Evolutionary conservation across 1,139 yeast species (phyloP).

Genomic region (Casaregolazyma lundiana): DNA sequence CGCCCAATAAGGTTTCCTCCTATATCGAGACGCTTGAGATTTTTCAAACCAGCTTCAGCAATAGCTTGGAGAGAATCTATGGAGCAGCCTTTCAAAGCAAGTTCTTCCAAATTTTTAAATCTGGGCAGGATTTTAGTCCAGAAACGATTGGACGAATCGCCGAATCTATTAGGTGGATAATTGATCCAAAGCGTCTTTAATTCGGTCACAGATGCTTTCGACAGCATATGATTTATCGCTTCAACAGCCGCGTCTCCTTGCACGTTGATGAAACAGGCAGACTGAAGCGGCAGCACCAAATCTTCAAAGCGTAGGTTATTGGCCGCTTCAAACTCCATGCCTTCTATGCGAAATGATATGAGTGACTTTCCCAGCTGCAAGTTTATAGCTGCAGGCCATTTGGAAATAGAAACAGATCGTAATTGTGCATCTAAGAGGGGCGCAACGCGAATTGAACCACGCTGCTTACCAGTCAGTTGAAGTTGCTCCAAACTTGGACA

Average conservation of each 20-base stretch:
- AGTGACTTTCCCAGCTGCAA: background rate
- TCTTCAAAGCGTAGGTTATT: background rate
- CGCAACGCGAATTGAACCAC: background rate
- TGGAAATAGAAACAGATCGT: background rate
- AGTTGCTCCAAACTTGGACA: background rate
- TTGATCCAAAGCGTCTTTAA: background rate
- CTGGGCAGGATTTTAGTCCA: background rate
- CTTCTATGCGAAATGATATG: background rate
- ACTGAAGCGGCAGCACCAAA: background rate
- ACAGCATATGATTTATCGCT: background rate
- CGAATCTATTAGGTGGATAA: background rate
- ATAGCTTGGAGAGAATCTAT: background rate
- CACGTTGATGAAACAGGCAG: background rate
- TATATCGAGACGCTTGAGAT: background rate
- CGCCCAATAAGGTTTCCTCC: slow-evolving; percentile 1
- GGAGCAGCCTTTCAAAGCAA: background rate
- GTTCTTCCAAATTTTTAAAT: background rate
- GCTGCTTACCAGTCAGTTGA: background rate
- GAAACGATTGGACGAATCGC: background rate
- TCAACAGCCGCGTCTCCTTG: background rate
- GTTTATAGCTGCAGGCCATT: background rate
- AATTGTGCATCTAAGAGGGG: background rate
- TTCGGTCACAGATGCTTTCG: background rate
- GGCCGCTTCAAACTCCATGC: background rate
- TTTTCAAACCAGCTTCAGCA: background rate